Conservation (phyloP, 129 eudicot genomes). For the Silybum marianum region DNA sequence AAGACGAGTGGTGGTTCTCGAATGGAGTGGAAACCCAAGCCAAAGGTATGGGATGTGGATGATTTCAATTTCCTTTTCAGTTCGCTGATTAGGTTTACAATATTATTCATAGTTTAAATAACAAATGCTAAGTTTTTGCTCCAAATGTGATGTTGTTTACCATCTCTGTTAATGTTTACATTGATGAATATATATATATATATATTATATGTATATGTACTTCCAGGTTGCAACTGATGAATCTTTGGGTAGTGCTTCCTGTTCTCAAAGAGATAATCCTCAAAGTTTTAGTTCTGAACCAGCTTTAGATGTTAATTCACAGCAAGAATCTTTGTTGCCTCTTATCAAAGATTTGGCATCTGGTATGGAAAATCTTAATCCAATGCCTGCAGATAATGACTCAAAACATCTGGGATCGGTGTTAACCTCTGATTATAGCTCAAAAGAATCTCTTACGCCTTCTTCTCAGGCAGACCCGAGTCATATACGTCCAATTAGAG, state of each 20-base stretch:
- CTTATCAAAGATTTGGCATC: conserved; percentile 4
- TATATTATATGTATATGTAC: neutral
- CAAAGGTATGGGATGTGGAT: conserved; percentile 8
- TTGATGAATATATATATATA: neutral
- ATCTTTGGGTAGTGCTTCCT: conserved; percentile 14
- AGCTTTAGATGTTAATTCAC: neutral
- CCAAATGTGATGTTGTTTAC: neutral
- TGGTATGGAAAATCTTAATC: neutral
- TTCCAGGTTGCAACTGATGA: conserved; percentile 30
- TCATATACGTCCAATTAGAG: neutral
- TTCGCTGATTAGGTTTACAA: too few relatives aligned
- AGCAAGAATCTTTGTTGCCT: neutral
- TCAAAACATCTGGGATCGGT: neutral
- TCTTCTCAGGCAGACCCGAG: conserved; percentile 5
- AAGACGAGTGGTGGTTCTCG: neutral
- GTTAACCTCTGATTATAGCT: neutral
- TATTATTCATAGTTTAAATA: too few relatives aligned
- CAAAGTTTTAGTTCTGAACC: neutral
- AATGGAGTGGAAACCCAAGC: neutral
- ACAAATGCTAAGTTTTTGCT: too few relatives aligned
- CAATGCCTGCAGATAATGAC: neutral
- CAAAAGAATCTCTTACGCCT: neutral
- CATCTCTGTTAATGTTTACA: neutral
- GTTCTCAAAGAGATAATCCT: neutral
- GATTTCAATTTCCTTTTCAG: neutral